Conservation (phyloP, 345 rosid species). For the Leavenworthia alabamica region DNA sequence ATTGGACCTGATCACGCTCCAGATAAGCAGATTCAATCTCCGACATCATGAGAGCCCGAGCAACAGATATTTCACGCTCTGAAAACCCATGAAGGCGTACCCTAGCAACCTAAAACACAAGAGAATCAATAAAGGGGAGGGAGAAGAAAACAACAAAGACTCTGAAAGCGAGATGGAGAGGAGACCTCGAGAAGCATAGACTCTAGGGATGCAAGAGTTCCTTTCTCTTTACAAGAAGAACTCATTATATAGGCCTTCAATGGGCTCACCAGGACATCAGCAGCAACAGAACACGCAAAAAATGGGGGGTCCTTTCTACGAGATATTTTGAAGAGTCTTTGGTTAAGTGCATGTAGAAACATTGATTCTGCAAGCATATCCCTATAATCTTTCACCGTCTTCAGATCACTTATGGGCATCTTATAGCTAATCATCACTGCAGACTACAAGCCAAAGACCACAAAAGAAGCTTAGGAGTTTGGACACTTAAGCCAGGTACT, state of each 20-base stretch:
- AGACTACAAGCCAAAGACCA: constrained; percentile 46
- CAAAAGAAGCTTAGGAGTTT: constrained; percentile 12
- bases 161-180: constrained; percentile 10
- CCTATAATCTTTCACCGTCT: constrained; percentile 71
- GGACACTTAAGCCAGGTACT: background rate
- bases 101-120: constrained; percentile 66
- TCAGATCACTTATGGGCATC: constrained; percentile 58
- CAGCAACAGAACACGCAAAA: constrained; percentile 85
- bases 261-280: constrained; percentile 68
- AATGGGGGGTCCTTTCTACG: constrained; percentile 73
- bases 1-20: constrained; percentile 91
- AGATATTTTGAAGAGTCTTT: constrained; percentile 79
- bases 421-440: constrained; percentile 85
- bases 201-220: constrained; percentile 69
- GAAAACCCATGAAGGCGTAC: constrained; percentile 87
- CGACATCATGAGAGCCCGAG: constrained; percentile 71
- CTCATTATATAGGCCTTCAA: constrained; percentile 73
- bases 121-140: background rate
- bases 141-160: constrained; percentile 5
- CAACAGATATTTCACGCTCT: constrained; percentile 79
- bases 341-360: constrained; percentile 77
- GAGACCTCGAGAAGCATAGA: constrained; percentile 83
- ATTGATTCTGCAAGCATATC: constrained; percentile 75
- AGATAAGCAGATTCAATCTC: constrained; percentile 93
- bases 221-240: constrained; percentile 77